phyloP scores from a whole-genome alignment of 139 green algal genomes.

The Diplosphaera chodatii region DNA sequence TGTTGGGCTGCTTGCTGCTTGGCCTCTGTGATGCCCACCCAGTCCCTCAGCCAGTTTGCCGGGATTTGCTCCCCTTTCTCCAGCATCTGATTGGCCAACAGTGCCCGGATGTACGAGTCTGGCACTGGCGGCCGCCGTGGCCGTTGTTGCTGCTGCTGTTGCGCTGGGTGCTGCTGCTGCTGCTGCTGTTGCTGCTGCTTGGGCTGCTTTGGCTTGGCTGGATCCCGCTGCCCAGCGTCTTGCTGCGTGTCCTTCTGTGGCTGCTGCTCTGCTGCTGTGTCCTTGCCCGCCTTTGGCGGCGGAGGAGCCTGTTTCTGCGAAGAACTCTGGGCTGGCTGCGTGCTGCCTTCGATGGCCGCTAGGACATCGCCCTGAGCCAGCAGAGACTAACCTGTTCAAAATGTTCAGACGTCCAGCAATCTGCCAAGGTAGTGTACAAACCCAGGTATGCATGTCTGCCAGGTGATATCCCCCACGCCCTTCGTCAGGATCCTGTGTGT shows the following conservation, averaged over 20 bases:
- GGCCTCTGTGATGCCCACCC: neutral
- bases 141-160: constrained; percentile 11
- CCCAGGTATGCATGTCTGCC: too few relatives aligned
- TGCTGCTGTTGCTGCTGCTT: constrained; percentile 7
- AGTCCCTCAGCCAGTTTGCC: neutral
- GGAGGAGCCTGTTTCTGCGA: neutral
- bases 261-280: constrained; percentile 3
- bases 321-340: constrained; percentile 11
- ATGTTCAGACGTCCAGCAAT: too few relatives aligned
- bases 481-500: too few relatives aligned
- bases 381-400: too few relatives aligned
- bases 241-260: constrained; percentile 3
- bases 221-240: neutral
- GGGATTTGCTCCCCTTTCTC: neutral
- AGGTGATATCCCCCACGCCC: too few relatives aligned
- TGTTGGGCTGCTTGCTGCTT: neutral
- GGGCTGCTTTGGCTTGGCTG: constrained; percentile 1
- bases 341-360: constrained; percentile 51
- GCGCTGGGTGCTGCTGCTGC: constrained; percentile 9
- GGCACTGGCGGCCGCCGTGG: neutral
- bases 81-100: neutral
- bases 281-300: neutral
- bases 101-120: neutral
- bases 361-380: constrained; percentile 61
- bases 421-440: too few relatives aligned